Conservation (phyloP, 306 rosid species). For the Luffa acutangula region DNA sequence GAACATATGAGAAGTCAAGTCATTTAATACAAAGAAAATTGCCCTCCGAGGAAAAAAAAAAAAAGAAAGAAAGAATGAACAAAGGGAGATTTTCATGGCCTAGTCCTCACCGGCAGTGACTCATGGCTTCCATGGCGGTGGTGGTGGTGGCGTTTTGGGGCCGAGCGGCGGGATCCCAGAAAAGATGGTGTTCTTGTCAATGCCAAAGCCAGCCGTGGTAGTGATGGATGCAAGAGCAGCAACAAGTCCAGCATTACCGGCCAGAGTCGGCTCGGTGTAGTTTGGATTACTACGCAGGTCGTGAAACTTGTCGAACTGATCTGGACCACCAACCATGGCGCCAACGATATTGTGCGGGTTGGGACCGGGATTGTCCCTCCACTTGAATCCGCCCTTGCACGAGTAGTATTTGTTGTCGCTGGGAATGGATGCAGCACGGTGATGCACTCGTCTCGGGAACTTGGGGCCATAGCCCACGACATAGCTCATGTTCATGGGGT, state of each 20-base stretch:
- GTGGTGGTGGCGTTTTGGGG: slow-evolving; percentile 45
- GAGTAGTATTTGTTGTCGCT: slow-evolving; percentile 30
- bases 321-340: slow-evolving; percentile 72
- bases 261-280: slow-evolving; percentile 47
- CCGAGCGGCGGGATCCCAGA: slow-evolving; percentile 50
- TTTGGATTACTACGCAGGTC: slow-evolving; percentile 29
- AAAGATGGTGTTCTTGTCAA: slow-evolving; percentile 51
- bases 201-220: slow-evolving; percentile 17
- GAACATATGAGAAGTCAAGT: background rate
- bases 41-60: background rate
- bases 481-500: slow-evolving; percentile 61
- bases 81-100: background rate
- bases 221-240: slow-evolving; percentile 58
- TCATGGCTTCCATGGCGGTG: slow-evolving; percentile 53
- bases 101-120: background rate
- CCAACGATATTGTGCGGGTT: slow-evolving; percentile 48
- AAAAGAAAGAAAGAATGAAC: background rate
- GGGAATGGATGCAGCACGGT: slow-evolving; percentile 50
- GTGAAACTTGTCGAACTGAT: slow-evolving; percentile 31
- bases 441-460: slow-evolving; percentile 46
- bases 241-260: slow-evolving; percentile 61
- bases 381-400: slow-evolving; percentile 42
- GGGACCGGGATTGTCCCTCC: slow-evolving; percentile 25
- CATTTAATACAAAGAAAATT: background rate
- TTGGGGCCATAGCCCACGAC: slow-evolving; percentile 47